A percentile compares a stretch with the other conserved stretches of the same genome.
Evolutionary conservation across 352 stramenopile genomes (phyloP).

Genomic region (Phytophthora agathidicida): DNA sequence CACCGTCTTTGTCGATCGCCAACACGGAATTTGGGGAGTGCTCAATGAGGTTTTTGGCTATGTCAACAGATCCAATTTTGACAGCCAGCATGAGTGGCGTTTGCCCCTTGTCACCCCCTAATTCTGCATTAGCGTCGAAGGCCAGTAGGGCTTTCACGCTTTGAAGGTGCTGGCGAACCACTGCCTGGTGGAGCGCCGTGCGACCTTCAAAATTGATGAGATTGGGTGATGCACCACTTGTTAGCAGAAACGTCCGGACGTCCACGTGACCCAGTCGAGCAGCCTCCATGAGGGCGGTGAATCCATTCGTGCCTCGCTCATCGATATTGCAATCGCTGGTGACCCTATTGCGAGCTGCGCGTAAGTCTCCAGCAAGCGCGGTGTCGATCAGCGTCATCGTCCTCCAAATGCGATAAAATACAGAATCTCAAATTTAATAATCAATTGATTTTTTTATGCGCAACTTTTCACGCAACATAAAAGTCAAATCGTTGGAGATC

Average conservation of each 20-base stretch:
- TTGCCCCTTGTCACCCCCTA: not conserved
- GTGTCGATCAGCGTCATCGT: slow-evolving; percentile 8
- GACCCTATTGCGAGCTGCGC: not conserved
- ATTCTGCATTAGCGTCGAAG: slow-evolving; percentile 5
- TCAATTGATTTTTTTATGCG: too few species aligned
- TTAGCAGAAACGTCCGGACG: slow-evolving; percentile 9
- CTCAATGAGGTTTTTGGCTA: slow-evolving; percentile 1
- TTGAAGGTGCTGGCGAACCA: not conserved
- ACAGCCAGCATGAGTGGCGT: slow-evolving; percentile 7
- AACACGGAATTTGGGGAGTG: not conserved
- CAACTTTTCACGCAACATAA: too few species aligned
- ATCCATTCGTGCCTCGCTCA: not conserved
- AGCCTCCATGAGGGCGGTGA: slow-evolving; percentile 10
- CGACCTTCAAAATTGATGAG: slow-evolving; percentile 1
- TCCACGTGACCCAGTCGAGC: not conserved
- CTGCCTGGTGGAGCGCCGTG: slow-evolving; percentile 12
- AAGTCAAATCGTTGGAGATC: too few species aligned
- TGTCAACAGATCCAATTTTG: not conserved
- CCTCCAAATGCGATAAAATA: too few species aligned
- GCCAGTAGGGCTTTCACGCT: not conserved
- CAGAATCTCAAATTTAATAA: not conserved
- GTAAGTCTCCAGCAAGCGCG: slow-evolving; percentile 7
- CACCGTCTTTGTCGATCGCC: slow-evolving; percentile 10
- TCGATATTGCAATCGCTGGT: not conserved
- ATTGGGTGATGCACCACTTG: not conserved